Base-by-base conservation (phyloP, 2,329 filamentous ascomycete species). In the Metarhizium guizhouense region DNA sequence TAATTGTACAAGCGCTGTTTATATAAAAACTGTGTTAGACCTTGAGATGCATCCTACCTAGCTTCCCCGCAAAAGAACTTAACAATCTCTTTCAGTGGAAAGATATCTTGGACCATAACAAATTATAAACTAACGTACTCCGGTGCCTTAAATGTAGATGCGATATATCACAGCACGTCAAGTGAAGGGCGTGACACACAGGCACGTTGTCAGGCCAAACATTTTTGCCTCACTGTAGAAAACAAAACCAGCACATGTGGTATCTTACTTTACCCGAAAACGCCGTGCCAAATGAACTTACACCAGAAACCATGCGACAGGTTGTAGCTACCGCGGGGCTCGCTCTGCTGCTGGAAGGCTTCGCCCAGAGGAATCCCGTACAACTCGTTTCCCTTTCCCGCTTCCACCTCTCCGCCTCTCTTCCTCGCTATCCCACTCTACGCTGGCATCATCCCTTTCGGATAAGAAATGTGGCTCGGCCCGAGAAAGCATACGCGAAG, bases 401-500 rank as follows among this genome's bases (percentile, higher is more conserved):
- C 62, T 72, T 6, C 69, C 68, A 11, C 71, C 72, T 20, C 65
- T 65, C 34, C 68, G 68, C 47, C 72, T 68, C 49, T 77, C 75
- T 16, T 76, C 74, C 36, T 79, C 76, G 53, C 73, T 77, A 47
- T 75, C 68, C 72, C 74, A 77, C 47, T 72, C 68, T 25, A 65
- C 65, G 48, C 62, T 57, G 53, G 60, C 54, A 32, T 61, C 57
- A 47, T 66, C 58, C 58, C 60, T 57, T 59, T 64, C 63, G 14
- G 62, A 63, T 13, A 71, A 60, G 14, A 70, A 61, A 51, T 68
- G 70, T 32, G 68, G 63, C 47, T 60, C 59, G n/a, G 65, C 65
- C 48, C 69, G 64, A 50, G 75, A 72, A 54, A 87, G 71, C 83
- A 85, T 87, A 58, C 75, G 77, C 57, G 78, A 78, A 62, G 75